Evolutionary conservation across 2,329 filamentous ascomycete genomes (phyloP).

Genomic region (Ophiocordyceps sinensis): DNA sequence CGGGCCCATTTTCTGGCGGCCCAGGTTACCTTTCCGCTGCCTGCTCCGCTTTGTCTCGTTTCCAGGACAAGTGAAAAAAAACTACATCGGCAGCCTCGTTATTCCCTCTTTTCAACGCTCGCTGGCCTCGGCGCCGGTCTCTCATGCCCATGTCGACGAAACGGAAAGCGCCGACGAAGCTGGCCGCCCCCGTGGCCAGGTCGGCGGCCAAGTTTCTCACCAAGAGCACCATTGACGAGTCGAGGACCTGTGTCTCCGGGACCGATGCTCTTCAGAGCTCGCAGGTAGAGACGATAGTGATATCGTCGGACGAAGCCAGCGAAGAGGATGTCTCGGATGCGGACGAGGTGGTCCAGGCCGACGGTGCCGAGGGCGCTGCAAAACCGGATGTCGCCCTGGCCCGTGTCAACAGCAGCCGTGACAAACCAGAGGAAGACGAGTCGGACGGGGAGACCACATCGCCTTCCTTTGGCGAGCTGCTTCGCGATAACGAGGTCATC

Average conservation of each 20-base stretch:
- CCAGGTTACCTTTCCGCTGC: background rate
- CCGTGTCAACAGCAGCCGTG: constrained; percentile 12
- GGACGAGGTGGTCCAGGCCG: constrained; percentile 11
- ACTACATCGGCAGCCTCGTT: too few relatives aligned
- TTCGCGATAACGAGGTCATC: constrained; percentile 59
- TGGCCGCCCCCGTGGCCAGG: constrained; percentile 40
- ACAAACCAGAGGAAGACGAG: constrained; percentile 15
- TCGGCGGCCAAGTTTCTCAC: constrained; percentile 34
- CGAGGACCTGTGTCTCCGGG: constrained; percentile 36
- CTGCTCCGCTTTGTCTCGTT: too few relatives aligned
- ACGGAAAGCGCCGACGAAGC: constrained; percentile 42
- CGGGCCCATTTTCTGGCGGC: background rate
- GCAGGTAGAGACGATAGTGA: constrained; percentile 34
- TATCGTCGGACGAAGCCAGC: constrained; percentile 40
- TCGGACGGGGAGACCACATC: constrained; percentile 34
- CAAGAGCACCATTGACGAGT: constrained; percentile 42
- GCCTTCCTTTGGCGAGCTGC: constrained; percentile 77
- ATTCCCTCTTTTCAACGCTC: background rate
- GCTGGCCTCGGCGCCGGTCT: background rate
- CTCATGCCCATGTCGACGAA: constrained; percentile 40
- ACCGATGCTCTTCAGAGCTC: constrained; percentile 23
- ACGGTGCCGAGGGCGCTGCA: constrained; percentile 6
- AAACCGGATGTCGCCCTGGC: constrained; percentile 4
- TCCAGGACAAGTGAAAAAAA: too few relatives aligned
- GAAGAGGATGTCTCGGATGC: constrained; percentile 33